Conservation (phyloP, 2,329 filamentous ascomycete genomes). For the Ceratocystis huliohia region DNA sequence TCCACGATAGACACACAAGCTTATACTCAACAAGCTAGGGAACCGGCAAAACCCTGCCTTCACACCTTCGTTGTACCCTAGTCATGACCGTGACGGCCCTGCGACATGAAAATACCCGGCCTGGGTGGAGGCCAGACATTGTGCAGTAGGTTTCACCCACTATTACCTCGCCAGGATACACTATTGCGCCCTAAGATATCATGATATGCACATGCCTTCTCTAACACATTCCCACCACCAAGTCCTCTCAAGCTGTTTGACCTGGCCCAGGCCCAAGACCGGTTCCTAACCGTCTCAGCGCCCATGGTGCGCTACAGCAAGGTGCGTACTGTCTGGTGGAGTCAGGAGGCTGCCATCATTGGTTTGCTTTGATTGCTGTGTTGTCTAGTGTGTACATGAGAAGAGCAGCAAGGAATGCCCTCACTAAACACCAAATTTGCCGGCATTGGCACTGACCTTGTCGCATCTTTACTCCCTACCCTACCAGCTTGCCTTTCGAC, state of each 20-base stretch:
- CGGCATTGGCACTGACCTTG: background rate
- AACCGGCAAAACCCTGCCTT: background rate
- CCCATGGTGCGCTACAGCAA: conserved; percentile 59
- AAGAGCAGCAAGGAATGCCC: background rate
- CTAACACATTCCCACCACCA: conserved; percentile 24
- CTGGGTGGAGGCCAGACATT: conserved; percentile 15
- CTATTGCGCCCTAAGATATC: background rate
- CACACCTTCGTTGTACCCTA: background rate
- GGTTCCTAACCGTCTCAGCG: conserved; percentile 46
- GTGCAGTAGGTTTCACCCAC: conserved; percentile 15
- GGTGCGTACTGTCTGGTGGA: conserved; percentile 25
- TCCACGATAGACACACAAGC: too few species aligned
- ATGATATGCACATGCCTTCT: background rate
- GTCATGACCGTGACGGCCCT: conserved; percentile 8
- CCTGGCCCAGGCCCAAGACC: conserved; percentile 37
- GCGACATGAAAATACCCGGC: background rate
- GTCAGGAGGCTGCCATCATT: background rate
- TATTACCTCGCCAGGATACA: background rate
- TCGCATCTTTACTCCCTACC: conserved; percentile 20
- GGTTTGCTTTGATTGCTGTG: background rate
- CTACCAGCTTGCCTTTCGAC: conserved; percentile 51
- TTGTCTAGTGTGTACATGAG: background rate
- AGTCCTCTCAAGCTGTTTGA: conserved; percentile 48
- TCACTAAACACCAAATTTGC: background rate
- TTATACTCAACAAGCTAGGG: background rate